Base-by-base conservation (phyloP, 768 basidiomycete genomes). In the Postia placenta region DNA sequence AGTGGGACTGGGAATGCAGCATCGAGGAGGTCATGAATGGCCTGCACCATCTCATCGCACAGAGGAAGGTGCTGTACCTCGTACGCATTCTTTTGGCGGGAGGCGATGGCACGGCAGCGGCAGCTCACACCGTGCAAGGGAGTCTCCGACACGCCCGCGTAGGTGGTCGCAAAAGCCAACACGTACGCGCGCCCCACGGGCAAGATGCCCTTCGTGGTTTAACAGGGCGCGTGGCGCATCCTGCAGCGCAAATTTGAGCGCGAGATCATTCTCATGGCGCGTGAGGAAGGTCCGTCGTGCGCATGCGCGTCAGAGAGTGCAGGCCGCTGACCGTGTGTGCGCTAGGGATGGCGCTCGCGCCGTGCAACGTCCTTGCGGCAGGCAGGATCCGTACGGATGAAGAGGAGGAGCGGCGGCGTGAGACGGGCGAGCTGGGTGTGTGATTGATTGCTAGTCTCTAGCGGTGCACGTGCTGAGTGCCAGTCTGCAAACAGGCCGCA, bases 1-100 rank as follows among this genome's bases (percentile, higher is more conserved):
- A 65, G 62, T 76, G 78, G 78, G 79, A 81, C 56, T 79, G 66
- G 51, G 61, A 68, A 12, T 78, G 76, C 9, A 66, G 67, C 14
- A 67, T 83, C 41, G 73, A 76, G 56, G 80, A 84, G 60, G 63
- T 81, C 36, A 79, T 83, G 78, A 69, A 71, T 35, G 61, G 67
- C 6, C 64, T 83, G 5, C 75, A 83, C 52, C 63, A 69, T 17
- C 68, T 83, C 27, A 74, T 83, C 28, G 61, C 59, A 6, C 57
- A 67, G 26, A 74, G 79, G 15, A 79, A 81, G 53, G 76, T 80
- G 3, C 56, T 66, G 17, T 63, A 66, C 25, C 56, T 66, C 5
- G 61, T 64, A 27, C 26, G n/a, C 7, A 19, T 6, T 20, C 3
- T 3, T 15, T 15, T 20, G 11, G 4, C 5, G 4, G 11, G 5